phyloP scores from a whole-genome alignment of 345 rosid species.

The Hibiscus mutabilis region DNA sequence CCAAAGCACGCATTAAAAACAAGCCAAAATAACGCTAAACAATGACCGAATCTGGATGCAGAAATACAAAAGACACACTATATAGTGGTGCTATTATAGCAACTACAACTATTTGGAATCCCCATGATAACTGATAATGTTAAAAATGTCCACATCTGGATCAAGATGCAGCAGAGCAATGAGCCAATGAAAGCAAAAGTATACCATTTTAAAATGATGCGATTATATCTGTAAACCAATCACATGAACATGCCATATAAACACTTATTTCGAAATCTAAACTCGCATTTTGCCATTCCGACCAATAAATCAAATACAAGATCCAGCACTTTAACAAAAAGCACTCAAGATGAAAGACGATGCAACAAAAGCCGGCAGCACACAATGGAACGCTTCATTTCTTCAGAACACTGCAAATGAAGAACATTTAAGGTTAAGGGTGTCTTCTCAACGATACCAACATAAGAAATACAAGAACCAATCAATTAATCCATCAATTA shows the following conservation, averaged over 20 bases:
- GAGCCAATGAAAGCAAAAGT: background rate
- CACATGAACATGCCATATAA: background rate
- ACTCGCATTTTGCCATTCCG: background rate
- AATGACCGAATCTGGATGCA: background rate
- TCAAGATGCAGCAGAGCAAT: background rate
- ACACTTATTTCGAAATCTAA: background rate
- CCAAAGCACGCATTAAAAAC: background rate
- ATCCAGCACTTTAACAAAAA: conserved; percentile 1
- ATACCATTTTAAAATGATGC: background rate
- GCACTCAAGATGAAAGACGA: conserved; percentile 11
- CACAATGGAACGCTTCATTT: conserved; percentile 29
- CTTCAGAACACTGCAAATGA: conserved; percentile 59
- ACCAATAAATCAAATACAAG: conserved; percentile 13
- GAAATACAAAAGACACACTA: background rate
- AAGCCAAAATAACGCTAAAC: background rate
- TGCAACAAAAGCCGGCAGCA: conserved; percentile 12
- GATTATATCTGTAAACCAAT: no score
- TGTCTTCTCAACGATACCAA: background rate
- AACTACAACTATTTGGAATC: no score
- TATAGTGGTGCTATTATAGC: no score
- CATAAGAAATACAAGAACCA: background rate
- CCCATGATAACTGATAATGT: background rate
- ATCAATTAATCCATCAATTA: background rate
- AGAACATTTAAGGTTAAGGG: conserved; percentile 8
- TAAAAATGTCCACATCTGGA: background rate